Percentiles rank a stretch among this genome's conserved stretches.
Evolutionary conservation across 1,284 basidiomycete species (phyloP).

Genomic region (Pyrrhoderma noxium): DNA sequence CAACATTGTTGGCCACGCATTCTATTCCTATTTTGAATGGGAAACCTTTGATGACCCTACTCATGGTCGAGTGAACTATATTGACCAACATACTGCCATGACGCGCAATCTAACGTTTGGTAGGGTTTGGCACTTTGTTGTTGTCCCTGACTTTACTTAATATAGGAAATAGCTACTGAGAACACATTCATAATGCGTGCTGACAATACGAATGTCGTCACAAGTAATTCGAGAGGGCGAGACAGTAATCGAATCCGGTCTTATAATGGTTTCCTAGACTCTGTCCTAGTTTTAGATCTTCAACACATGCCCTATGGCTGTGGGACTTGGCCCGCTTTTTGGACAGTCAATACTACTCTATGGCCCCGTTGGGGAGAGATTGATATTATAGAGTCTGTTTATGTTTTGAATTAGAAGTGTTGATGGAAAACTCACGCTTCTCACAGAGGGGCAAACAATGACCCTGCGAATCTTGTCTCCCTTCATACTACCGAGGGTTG

Average conservation of each 20-base stretch:
- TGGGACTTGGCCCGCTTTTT: constrained; percentile 34
- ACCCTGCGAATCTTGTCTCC: constrained; percentile 24
- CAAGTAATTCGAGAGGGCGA: constrained; percentile 18
- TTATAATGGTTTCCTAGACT: constrained; percentile 19
- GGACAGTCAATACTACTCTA: constrained; percentile 28
- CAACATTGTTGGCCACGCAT: constrained; percentile 20
- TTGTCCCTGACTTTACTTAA: background rate
- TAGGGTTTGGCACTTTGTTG: background rate
- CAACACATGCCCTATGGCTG: constrained; percentile 24
- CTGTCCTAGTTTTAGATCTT: constrained; percentile 24
- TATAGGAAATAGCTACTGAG: constrained; percentile 8
- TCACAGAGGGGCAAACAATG: constrained; percentile 16
- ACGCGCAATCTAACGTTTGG: background rate
- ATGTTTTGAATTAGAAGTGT: background rate
- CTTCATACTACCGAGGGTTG: constrained; percentile 28
- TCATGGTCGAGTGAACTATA: constrained; percentile 24
- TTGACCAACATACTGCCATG: constrained; percentile 2
- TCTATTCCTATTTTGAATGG: constrained; percentile 23
- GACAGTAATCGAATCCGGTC: constrained; percentile 23
- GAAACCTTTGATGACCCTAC: constrained; percentile 25
- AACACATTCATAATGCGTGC: constrained; percentile 22
- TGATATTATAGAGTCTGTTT: constrained; percentile 19
- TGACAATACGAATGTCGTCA: constrained; percentile 20
- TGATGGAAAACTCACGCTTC: background rate
- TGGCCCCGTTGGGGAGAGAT: constrained; percentile 25